Evolutionary conservation across 768 basidiomycete species (phyloP).

Genomic region (Kwoniella dendrophila): DNA sequence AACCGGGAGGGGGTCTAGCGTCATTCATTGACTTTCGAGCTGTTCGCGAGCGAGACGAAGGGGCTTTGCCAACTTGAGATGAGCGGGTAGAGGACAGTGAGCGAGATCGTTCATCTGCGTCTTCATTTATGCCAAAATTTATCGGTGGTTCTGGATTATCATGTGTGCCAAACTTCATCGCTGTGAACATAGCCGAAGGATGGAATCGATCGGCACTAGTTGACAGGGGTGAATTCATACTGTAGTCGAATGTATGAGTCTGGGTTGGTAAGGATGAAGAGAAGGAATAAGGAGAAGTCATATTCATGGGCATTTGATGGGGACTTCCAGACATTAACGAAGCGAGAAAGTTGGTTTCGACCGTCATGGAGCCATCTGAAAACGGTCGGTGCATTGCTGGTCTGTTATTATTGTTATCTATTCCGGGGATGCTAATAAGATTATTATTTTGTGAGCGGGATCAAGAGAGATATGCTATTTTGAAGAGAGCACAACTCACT

Average conservation of each 20-base stretch:
- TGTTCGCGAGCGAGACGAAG: slow-evolving; percentile 20
- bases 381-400: slow-evolving; percentile 38
- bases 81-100: slow-evolving; percentile 28
- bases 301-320: slow-evolving; percentile 15
- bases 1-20: slow-evolving; percentile 26
- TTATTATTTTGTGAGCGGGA: neutral
- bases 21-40: slow-evolving; percentile 45
- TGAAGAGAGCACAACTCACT: slow-evolving; percentile 1
- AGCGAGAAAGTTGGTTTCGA: slow-evolving; percentile 38
- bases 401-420: slow-evolving; percentile 15
- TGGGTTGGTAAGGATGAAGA: slow-evolving; percentile 22
- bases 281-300: slow-evolving; percentile 29
- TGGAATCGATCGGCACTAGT: slow-evolving; percentile 29
- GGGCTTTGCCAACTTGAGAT: slow-evolving; percentile 32
- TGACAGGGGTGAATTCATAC: slow-evolving; percentile 22
- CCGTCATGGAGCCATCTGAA: slow-evolving; percentile 42
- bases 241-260: slow-evolving; percentile 25
- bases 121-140: slow-evolving; percentile 14
- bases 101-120: slow-evolving; percentile 30
- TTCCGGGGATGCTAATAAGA: slow-evolving; percentile 12
- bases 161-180: slow-evolving; percentile 32
- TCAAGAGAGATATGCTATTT: neutral
- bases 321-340: slow-evolving; percentile 24
- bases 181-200: slow-evolving; percentile 29
- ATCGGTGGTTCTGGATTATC: slow-evolving; percentile 32